Evolutionary conservation across 2,329 filamentous ascomycete genomes (phyloP), one percentile per base, ranked within the genome.

Genomic region (Cordyceps fumosorosea): DNA sequence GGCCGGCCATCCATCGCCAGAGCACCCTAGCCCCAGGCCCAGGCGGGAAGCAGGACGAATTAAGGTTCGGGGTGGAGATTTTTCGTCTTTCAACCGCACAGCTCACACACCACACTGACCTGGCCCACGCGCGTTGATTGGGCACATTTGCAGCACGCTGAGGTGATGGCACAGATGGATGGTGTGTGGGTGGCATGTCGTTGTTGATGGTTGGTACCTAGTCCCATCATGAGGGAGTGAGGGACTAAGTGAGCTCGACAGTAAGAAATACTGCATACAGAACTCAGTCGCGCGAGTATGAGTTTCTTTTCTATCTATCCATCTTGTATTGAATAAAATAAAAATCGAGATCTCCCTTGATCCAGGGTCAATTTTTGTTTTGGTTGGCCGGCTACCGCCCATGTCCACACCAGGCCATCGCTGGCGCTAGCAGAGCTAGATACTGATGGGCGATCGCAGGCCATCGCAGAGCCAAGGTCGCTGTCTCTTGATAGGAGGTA

Each of bases 21-120:
- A 47, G 16, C n/a, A 44, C 42, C 34, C 50, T 52, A 32, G 50
- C 18, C 18, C 16, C 8, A n/a, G 20, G 24, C 44, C 44, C 55
- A 50, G 55, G 55, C 55, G 55, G 55, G 55, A 57, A 48, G 44
- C 34, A 54, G 12, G 26, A 59, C 40, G 26, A 59, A 42, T 50
- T 60, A 60, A 60, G 57, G 57, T 60, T 60, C 57, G 44, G 18
- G 24, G 56, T 58, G 56, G 56, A 59, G 32, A 29, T 11, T n/a
- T 58, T 29, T 47, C n/a, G 18, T 7, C n/a, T 47, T 47, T 44
- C 40, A 18, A 18, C 44, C 44, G 22, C 44, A 47, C 44, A 47
- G 11, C 44, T 16, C 18, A 29, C 20, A 42, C 44, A 47, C 44
- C 44, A 47, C 44, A 47, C n/a, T 58, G 56, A 50, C 44, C 47